Evolutionary conservation across 2,329 filamentous ascomycete genomes (phyloP).

Genomic region (Microcera coccophila): DNA sequence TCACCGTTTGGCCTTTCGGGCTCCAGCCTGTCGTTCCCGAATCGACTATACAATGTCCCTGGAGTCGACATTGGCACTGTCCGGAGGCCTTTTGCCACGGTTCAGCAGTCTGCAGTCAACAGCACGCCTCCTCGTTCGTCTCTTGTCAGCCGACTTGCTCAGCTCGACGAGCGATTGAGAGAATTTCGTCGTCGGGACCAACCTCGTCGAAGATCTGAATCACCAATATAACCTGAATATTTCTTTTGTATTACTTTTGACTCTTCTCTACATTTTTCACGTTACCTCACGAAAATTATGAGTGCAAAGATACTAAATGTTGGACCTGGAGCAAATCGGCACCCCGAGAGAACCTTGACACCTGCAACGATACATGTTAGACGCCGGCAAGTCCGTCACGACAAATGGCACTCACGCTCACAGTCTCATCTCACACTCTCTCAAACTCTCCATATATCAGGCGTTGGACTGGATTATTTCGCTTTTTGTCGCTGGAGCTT

Average conservation of each 20-base stretch:
- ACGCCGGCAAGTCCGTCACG: conserved; percentile 20
- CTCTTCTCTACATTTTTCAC: conserved; percentile 21
- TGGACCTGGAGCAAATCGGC: conserved; percentile 12
- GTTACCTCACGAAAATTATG: conserved; percentile 24
- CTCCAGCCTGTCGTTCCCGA: conserved; percentile 59
- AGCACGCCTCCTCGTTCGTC: conserved; percentile 39
- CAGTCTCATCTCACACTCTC: conserved; percentile 3
- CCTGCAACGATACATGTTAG: conserved; percentile 25
- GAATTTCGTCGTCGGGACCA: conserved; percentile 47
- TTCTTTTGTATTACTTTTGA: conserved; percentile 13
- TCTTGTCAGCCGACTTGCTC: conserved; percentile 51
- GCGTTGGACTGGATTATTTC: conserved; percentile 1
- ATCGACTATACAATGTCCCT: conserved; percentile 47
- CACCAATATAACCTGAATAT: conserved; percentile 40
- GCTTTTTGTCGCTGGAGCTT: too few species aligned
- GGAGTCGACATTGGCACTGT: conserved; percentile 43
- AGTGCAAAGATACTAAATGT: conserved; percentile 20
- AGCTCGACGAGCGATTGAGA: conserved; percentile 56
- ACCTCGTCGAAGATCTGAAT: conserved; percentile 45
- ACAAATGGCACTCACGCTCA: conserved; percentile 8
- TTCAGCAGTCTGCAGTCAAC: conserved; percentile 45
- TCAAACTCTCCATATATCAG: conserved; percentile 14
- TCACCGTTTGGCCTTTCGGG: conserved; percentile 53
- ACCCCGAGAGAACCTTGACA: conserved; percentile 11
- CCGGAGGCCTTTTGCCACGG: conserved; percentile 54